These are phyloP conservation scores for Spatholobus suberectus DNA, from an alignment of 306 rosid species.

Conservation along the genomic window DNA sequence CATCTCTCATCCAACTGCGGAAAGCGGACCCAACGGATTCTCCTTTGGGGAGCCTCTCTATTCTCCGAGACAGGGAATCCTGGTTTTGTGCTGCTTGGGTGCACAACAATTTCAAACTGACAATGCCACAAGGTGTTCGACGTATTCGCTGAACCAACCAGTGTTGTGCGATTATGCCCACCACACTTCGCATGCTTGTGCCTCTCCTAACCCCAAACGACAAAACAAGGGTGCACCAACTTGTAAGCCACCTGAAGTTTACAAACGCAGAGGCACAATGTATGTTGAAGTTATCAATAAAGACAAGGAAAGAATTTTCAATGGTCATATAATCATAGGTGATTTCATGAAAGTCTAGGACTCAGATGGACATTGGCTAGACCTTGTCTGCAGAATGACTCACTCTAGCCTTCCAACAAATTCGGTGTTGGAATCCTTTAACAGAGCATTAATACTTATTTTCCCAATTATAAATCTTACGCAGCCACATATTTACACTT, in stretches of 20 bases:
- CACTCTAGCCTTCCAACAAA: no score
- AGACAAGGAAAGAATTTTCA: no score
- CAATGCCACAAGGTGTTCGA: conserved; percentile 59
- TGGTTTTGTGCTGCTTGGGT: conserved; percentile 54
- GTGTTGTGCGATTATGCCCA: conserved; percentile 3
- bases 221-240: not conserved
- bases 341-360: no score
- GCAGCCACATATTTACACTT: no score
- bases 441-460: no score
- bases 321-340: no score
- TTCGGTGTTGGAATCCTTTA: no score
- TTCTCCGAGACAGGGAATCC: conserved; percentile 67
- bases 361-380: no score
- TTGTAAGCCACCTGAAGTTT: not conserved
- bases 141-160: conserved; percentile 62
- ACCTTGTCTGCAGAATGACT: no score
- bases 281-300: no score
- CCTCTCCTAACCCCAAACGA: not conserved
- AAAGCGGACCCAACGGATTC: conserved; percentile 74
- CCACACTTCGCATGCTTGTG: conserved; percentile 43
- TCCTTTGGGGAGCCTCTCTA: conserved; percentile 70
- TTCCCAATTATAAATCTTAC: no score
- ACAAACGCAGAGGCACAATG: no score
- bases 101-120: conserved; percentile 49
- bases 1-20: conserved; percentile 93